Evolutionary conservation across 306 rosid species (phyloP), one percentile per base, ranked within the genome.

Genomic region (Medicago arabica): DNA sequence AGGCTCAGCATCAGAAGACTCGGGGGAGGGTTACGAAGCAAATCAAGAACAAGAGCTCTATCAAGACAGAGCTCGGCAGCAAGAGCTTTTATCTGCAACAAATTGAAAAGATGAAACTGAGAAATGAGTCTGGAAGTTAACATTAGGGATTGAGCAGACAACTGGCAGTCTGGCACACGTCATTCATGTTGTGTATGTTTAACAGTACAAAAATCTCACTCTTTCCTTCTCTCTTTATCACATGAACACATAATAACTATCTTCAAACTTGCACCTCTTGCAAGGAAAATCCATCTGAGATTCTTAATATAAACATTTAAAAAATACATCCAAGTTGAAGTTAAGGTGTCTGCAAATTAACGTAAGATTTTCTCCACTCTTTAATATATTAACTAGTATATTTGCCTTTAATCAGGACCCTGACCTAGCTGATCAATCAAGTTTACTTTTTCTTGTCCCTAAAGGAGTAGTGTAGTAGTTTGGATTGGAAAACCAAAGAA

Each of bases 21-120:
- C 13, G 93, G 93, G 78, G 97, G 97, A 53, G 99, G 99, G 8
- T 90, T 80, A 38, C 99, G 96, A 39, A 95, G 99, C 87, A 95
- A 80, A 55, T 84, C 83, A 38, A 95, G 93, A 79, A 95, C 99
- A 74, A 89, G 50, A 28, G 84, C 85, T 84, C 99, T 89, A 72
- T 95, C 97, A 39, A 92, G 97, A 86, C 96, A 95, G 71, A 95
- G 91, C 82, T 92, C 97, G 0, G 96, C 96, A 28, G 99, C 97
- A 68, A 92, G 97, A 77, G 44, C 84, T 78, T 90, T 95, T 51
- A 95, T 89, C 99, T 95, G 93, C 82, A 71, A 71, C 50, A 71
- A 65, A 65, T 64, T 23, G 47, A 54, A 62, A 62, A 60, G 61
- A 72, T 43, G 34, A 62, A 74, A 61, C 40, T 63, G 59, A 70